Base-by-base conservation (phyloP, 2,329 filamentous ascomycete species). In the Trichophyton schoenleinii region DNA sequence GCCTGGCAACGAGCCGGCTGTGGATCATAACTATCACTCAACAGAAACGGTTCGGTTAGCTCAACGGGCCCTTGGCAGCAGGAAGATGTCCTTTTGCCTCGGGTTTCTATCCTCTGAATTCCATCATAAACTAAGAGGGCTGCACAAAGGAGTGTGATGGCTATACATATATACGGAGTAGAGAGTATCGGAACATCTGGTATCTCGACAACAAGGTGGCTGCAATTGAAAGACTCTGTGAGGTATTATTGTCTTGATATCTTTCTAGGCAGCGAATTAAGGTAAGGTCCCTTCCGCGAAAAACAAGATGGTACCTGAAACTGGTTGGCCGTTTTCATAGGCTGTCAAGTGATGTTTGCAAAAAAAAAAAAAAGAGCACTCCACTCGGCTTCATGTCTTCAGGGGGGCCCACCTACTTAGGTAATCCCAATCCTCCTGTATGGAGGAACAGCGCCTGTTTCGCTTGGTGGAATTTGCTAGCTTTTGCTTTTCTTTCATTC, bases 401-500 rank as follows among this genome's bases (percentile, higher is more conserved):
- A 13, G 13, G 13, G 13, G 28, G 25, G 15, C 34, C 52, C 46
- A 18, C 53, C 28, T 34, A 57, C 9, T 36, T 41, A 58, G 34
- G 38, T 58, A 22, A 44, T 20, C 58, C 58, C 63, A 59, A 36
- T 59, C 58, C 57, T 59, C 36, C 44, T 3, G 28, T 49, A 28
- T 22, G 60, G 22, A 22, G 38, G 22, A 34, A 46, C 31, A 61
- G 57, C 28, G 57, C 36, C 57, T 46, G 62, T 61, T 64, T 65
- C 59, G 61, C 41, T 46, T 57, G 53, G 41, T 57, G 59, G 22
- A 57, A 42, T 49, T 61, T 49, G 34, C 49, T 34, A 13, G 28
- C 49, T 53, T 53, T 53, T 53, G 44, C n/a, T 20, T 53, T 53
- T 34, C 49, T 53, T 53, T 53, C 22, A 31, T 53, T 53, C 28